Conservation (phyloP, 1,139 yeast genomes). For the Pneumocystis sp. region DNA sequence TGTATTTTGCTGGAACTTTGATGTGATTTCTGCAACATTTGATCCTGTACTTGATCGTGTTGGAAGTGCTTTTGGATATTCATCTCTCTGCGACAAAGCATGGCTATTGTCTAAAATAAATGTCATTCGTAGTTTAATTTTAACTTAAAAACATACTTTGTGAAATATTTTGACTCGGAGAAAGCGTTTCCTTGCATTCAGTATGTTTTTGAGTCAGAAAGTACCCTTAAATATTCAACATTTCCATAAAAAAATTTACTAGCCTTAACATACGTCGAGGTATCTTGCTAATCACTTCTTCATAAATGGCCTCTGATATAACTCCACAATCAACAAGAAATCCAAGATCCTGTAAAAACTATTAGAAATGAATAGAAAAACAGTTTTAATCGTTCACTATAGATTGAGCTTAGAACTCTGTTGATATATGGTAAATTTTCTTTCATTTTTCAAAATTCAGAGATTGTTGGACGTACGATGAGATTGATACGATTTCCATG, state of each 20-base stretch:
- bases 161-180: constrained; percentile 12
- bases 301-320: constrained; percentile 43
- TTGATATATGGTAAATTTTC: not conserved
- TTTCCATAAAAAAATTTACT: constrained; percentile 19
- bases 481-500: not conserved
- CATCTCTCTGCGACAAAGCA: not conserved
- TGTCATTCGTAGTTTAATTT: not conserved
- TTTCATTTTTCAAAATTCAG: not conserved
- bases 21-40: not conserved
- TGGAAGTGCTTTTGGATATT: not conserved
- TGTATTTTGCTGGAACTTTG: not conserved
- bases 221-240: constrained; percentile 12
- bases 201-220: constrained; percentile 22
- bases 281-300: constrained; percentile 37
- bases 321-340: constrained; percentile 67
- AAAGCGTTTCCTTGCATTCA: constrained; percentile 21
- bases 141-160: not conserved
- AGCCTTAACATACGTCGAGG: constrained; percentile 29
- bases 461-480: not conserved
- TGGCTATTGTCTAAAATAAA: not conserved
- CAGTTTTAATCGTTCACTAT: not conserved
- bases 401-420: not conserved
- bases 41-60: not conserved
- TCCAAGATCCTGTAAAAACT: constrained; percentile 42
- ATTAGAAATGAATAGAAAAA: not conserved